Evolutionary conservation across 2,329 filamentous ascomycete genomes (phyloP).

Genomic region (Hymenoscyphus fraxineus): DNA sequence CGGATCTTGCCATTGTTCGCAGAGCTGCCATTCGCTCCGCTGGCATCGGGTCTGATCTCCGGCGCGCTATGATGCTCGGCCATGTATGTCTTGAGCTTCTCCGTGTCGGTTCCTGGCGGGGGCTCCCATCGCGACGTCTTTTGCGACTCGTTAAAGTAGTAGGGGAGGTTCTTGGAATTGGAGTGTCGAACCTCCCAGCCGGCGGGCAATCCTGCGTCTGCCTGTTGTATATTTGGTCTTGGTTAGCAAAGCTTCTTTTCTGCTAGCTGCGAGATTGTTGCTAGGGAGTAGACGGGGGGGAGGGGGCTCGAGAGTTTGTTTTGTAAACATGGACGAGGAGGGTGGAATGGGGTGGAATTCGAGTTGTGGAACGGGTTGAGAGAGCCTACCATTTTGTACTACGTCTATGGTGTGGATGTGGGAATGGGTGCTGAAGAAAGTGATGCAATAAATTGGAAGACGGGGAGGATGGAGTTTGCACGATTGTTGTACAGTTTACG

Average conservation of each 20-base stretch:
- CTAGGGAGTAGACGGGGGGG: background rate
- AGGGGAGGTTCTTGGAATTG: conserved; percentile 97
- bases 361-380: background rate
- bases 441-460: background rate
- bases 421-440: conserved; percentile 7
- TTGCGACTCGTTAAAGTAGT: conserved; percentile 90
- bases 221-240: conserved; percentile 39
- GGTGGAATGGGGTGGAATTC: background rate
- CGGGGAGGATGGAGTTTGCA: conserved; percentile 13
- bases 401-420: conserved; percentile 13
- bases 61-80: conserved; percentile 72
- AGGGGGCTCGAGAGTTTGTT: conserved; percentile 5
- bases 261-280: background rate
- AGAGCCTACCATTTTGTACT: conserved; percentile 25
- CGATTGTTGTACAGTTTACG: conserved; percentile 13
- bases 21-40: conserved; percentile 30
- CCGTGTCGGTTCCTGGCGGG: conserved; percentile 79
- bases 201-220: conserved; percentile 75
- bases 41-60: conserved; percentile 39
- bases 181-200: conserved; percentile 96
- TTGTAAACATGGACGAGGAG: conserved; percentile 22
- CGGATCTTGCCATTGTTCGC: conserved; percentile 78
- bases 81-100: conserved; percentile 94
- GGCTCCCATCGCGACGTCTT: conserved; percentile 96
- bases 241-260: conserved; percentile 16